Percentiles rank a stretch among this genome's conserved stretches.
Evolutionary conservation across 2,329 filamentous ascomycete species (phyloP).

Genomic region (Exophiala spinifera): DNA sequence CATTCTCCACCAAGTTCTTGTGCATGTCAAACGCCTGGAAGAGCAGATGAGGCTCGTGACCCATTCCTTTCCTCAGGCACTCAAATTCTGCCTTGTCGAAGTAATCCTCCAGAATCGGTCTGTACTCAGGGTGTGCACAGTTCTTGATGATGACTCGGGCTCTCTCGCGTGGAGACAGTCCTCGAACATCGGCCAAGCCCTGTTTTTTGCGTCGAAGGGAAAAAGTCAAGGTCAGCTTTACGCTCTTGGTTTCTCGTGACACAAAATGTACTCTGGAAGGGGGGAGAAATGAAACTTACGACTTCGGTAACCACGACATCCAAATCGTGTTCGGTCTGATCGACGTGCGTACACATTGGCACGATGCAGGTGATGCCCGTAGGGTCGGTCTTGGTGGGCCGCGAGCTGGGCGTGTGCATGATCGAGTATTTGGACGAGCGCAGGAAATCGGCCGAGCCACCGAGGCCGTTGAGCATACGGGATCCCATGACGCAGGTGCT

Average conservation of each 20-base stretch:
- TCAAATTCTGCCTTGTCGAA: conserved; percentile 82
- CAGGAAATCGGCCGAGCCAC: conserved; percentile 78
- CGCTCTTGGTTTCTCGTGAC: too few species aligned
- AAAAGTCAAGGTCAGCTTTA: background rate
- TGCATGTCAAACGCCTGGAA: conserved; percentile 90
- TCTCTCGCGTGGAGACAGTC: conserved; percentile 73
- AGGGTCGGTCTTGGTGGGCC: conserved; percentile 78
- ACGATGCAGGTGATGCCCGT: conserved; percentile 82
- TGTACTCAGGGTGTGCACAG: conserved; percentile 81
- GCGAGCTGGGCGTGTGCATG: conserved; percentile 85
- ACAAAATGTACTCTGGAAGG: background rate
- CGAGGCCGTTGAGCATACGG: conserved; percentile 82
- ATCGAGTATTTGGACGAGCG: conserved; percentile 78
- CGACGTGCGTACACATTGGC: conserved; percentile 89
- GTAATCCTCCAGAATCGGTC: conserved; percentile 77
- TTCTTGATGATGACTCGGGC: conserved; percentile 82
- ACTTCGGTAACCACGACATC: conserved; percentile 79
- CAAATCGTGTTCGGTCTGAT: conserved; percentile 90
- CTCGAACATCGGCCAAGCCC: conserved; percentile 81
- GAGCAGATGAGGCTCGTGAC: conserved; percentile 82
- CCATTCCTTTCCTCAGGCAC: conserved; percentile 78
- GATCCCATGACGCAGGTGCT: conserved; percentile 84
- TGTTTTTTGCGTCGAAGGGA: conserved; percentile 35
- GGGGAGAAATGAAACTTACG: conserved; percentile 14
- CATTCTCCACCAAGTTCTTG: conserved; percentile 74